Percentiles rank a stretch among this genome's conserved stretches.
phyloP scores from a whole-genome alignment of 208 protist genomes.

The Phytomonas sp. region DNA sequence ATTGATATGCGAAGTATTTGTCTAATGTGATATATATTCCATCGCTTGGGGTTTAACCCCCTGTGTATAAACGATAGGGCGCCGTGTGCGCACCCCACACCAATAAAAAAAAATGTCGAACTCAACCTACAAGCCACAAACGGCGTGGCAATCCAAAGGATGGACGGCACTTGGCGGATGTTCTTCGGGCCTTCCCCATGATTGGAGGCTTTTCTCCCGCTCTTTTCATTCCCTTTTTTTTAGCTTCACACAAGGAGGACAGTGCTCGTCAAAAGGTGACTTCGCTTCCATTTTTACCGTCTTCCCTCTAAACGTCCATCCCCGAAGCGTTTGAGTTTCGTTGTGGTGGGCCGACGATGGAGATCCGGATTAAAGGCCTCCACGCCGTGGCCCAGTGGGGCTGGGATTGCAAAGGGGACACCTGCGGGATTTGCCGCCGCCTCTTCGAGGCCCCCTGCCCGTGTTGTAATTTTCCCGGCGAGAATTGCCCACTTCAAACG shows the following conservation, averaged over 20 bases:
- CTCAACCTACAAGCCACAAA: no score
- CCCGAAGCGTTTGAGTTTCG: background rate
- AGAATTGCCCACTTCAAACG: slow-evolving; percentile 95
- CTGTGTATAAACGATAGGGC: no score
- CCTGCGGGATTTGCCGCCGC: slow-evolving; percentile 83
- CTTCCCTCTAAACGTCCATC: no score
- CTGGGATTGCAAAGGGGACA: slow-evolving; percentile 83
- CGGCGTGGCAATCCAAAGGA: no score
- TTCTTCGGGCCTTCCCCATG: no score
- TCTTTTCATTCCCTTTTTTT: slow-evolving; percentile 7
- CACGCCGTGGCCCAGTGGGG: slow-evolving; percentile 82
- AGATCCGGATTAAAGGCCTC: slow-evolving; percentile 65
- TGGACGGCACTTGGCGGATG: no score
- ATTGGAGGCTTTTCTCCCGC: background rate
- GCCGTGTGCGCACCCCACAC: no score
- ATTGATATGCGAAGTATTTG: background rate
- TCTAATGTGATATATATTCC: background rate
- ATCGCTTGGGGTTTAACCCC: background rate
- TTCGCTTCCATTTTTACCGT: no score
- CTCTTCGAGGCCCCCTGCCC: slow-evolving; percentile 83
- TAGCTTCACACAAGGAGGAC: background rate
- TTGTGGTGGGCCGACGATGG: slow-evolving; percentile 23
- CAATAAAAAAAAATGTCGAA: no score
- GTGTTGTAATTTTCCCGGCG: slow-evolving; percentile 72
- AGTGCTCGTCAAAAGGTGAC: no score